Evolutionary conservation across 1,284 basidiomycete species (phyloP), one percentile per base, ranked within the genome.

Genomic region (Paramarasmius palmivorus): DNA sequence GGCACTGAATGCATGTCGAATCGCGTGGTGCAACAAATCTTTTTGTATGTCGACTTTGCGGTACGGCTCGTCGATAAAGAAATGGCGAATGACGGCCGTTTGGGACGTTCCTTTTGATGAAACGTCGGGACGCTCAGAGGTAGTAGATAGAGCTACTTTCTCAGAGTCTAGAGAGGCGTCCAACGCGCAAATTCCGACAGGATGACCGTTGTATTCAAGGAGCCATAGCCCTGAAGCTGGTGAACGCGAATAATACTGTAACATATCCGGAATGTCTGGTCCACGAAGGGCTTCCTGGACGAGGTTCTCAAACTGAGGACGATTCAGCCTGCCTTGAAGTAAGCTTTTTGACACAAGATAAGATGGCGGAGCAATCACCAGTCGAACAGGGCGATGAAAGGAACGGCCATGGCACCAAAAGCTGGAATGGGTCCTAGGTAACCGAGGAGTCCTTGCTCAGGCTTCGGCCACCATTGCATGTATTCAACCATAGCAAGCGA

Each of bases 81-180:
- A 83, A 65, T 93, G 92, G 25, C 90, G 82, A 57, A 93, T 84
- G n/a, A 78, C 73, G 8, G 84, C 88, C 14, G 74, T 73, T 25
- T 68, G 62, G 9, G 79, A 71, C 15, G 76, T 75, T 41, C 71
- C 71, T 32, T 64, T 70, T 46, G 60, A 32, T 6, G 29, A 12
- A 12, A 12, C 54, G 49, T 62, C 64, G 35, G 61, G 57, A 22
- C 61, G 55, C 62, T 61, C 56, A 58, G 61, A 42, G 68, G 59
- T 72, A 12, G 62, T 63, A 32, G 71, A 32, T 12, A 32, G 70
- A 41, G 57, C 51, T 53, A 48, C 53, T 36, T 41, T 17, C 36
- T 49, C 50, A n/a, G 50, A 46, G 55, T 75, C 75, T 17, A 57
- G 60, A 14, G 73, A 78, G 8, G 84, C 84, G 66, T 92, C 90